Conservation (phyloP, 2,329 filamentous ascomycete genomes). For the Colletotrichum chlorophyti region DNA sequence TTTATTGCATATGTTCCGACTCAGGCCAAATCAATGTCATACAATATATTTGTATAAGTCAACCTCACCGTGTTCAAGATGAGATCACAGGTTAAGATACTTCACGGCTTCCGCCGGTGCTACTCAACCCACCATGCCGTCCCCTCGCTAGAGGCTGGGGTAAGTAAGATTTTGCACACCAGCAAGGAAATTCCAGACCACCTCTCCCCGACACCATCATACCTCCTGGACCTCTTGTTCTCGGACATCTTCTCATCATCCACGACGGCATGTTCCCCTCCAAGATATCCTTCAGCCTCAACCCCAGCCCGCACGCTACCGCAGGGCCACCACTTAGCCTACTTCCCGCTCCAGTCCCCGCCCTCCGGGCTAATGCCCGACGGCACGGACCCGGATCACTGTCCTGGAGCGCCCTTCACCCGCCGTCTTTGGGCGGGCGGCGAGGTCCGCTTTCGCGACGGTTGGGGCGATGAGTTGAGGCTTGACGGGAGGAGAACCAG, state of each 20-base stretch:
- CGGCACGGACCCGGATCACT: constrained; percentile 83
- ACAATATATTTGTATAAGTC: constrained; percentile 15
- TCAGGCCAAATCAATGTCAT: not conserved
- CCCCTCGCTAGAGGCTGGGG: constrained; percentile 1
- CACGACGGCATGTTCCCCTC: constrained; percentile 31
- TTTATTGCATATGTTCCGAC: not conserved
- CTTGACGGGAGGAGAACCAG: constrained; percentile 47
- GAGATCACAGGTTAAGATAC: not conserved
- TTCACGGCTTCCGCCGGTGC: constrained; percentile 1
- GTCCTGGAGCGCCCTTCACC: constrained; percentile 73
- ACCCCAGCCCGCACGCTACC: constrained; percentile 48
- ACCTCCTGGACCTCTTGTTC: constrained; percentile 71
- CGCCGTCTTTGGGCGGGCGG: constrained; percentile 92
- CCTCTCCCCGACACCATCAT: constrained; percentile 64
- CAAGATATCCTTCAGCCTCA: constrained; percentile 14
- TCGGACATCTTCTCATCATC: constrained; percentile 54
- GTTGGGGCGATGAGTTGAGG: constrained; percentile 37
- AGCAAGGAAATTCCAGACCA: constrained; percentile 49
- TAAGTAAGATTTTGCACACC: constrained; percentile 17
- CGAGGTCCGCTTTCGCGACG: constrained; percentile 60
- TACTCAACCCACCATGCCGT: constrained; percentile 4
- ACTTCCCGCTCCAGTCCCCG: constrained; percentile 78
- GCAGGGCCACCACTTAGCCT: constrained; percentile 81
- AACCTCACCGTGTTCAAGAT: not conserved
- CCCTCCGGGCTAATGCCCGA: constrained; percentile 73